Conservation (phyloP, 202 grass and related monocot species). For the Cymbopogon flexuosus region DNA sequence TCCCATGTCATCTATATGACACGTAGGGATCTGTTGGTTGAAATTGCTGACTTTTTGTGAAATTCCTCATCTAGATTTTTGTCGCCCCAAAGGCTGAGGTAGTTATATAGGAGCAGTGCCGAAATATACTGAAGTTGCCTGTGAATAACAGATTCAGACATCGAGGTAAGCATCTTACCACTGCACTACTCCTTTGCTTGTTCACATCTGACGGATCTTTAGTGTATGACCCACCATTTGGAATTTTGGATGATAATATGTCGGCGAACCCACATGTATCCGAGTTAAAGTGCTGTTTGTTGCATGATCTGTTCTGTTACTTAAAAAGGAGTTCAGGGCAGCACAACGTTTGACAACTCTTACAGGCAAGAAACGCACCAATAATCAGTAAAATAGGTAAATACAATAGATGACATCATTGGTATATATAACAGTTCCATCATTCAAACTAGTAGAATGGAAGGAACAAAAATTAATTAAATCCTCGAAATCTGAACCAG, state of each 20-base stretch:
- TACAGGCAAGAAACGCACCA: not conserved
- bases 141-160: not conserved
- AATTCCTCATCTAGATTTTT: not conserved
- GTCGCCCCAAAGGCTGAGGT: not conserved
- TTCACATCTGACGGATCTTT: not conserved
- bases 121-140: not conserved
- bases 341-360: not conserved
- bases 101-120: not conserved
- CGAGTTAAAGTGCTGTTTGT: not conserved
- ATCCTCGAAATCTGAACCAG: not conserved
- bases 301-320: not conserved
- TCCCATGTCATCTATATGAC: not conserved
- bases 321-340: not conserved
- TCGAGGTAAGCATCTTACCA: not conserved
- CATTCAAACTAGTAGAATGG: conserved; percentile 6
- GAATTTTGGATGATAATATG: not conserved
- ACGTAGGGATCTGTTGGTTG: not conserved
- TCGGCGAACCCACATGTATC: not conserved
- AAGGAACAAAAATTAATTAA: not conserved
- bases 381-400: not conserved
- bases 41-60: not conserved
- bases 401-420: not conserved
- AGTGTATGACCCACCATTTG: not conserved
- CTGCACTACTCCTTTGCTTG: not conserved
- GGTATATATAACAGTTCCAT: not conserved